phyloP scores from a whole-genome alignment of 2,329 filamentous ascomycete species.

The Xylaria polymorpha region DNA sequence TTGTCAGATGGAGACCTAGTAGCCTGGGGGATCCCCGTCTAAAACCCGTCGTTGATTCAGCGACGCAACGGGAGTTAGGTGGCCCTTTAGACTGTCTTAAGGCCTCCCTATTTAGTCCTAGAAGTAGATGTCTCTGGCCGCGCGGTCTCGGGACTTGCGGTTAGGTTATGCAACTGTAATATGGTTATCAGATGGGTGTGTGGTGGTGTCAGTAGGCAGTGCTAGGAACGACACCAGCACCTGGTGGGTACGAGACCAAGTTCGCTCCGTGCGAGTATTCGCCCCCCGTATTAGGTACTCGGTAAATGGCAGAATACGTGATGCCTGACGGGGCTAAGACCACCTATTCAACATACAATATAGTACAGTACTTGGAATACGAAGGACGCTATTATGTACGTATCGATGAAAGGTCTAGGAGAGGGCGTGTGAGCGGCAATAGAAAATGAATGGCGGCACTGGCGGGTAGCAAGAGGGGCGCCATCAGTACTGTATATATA shows the following conservation, averaged over 20 bases:
- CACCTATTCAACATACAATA: conserved; percentile 3
- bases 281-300: neutral
- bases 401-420: neutral
- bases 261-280: conserved; percentile 21
- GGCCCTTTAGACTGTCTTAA: neutral
- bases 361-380: conserved; percentile 6
- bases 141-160: conserved; percentile 26
- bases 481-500: conserved; percentile 17
- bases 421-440: neutral
- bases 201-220: neutral
- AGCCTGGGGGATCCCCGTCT: conserved; percentile 34
- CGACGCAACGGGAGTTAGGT: conserved; percentile 20
- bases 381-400: neutral
- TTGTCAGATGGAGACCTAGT: conserved; percentile 33
- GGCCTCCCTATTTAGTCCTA: neutral
- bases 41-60: conserved; percentile 24
- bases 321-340: conserved; percentile 6
- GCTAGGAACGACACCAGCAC: conserved; percentile 25
- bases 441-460: conserved; percentile 16
- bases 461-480: conserved; percentile 15
- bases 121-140: conserved; percentile 14
- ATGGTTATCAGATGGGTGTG: neutral
- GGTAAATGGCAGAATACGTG: neutral
- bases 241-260: conserved; percentile 28
- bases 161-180: neutral